Evolutionary conservation across 306 rosid species (phyloP), one percentile per base, ranked within the genome.

Genomic region (Medicago arabica): DNA sequence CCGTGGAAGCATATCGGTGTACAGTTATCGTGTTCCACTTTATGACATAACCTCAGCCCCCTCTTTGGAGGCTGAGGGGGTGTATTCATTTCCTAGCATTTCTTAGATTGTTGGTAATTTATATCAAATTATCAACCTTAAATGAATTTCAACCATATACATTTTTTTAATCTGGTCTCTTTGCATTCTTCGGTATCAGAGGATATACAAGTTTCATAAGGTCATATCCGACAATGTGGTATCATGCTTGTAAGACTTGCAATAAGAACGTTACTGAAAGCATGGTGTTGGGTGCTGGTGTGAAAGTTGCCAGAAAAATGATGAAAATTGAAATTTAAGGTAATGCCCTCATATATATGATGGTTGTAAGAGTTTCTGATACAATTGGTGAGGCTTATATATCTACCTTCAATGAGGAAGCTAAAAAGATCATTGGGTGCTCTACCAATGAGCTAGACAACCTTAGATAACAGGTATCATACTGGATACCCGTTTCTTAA

Each of bases 361-460:
- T 92, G 85, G 86, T 84, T 17, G 92, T 69, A 6, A 87, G 19
- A 65, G 81, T 88, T 61, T 72, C 81, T 54, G 97, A 95, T 80
- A 79, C 85, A 77, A 89, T 90, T 74, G 86, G 92, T 1, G 99
- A 95, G 64, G 85, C 84, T 9, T 82, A 10, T 77, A 0, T 95
- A 76, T 88, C 97, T 9, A 61, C 81, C 58, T 95, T 95, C 64
- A 89, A 95, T 47, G 84, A 90, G 0, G 88, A 95, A 81, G 99
- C 97, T 25, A 97, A 88, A 82, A 86, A 39, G n/a, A 74, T 95
- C 8, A 74, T 95, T 60, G 97, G 97, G 53, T 90, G 97, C 86
- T 82, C 99, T 64, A 97, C 99, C 12, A 88, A 90, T 34, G 99
- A n/a, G n/a, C n/a, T n/a, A n/a, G n/a, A n/a, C n/a, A n/a, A 59